Evolutionary conservation across 371 early-diverging fungal species (phyloP).

Genomic region (Mucor racemosus): DNA sequence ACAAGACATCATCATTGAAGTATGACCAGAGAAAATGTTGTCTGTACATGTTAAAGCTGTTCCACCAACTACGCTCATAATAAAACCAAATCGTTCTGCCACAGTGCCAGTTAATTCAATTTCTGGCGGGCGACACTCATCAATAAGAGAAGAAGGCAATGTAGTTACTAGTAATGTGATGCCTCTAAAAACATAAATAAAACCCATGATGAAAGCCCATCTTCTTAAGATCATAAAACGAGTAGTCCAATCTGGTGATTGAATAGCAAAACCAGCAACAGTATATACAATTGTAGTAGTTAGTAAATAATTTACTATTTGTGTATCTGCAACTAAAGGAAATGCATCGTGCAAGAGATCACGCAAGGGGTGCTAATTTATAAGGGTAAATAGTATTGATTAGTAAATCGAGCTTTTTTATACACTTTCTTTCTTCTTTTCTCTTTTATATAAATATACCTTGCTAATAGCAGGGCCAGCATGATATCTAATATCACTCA

Average conservation of each 20-base stretch:
- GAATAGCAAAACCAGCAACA: constrained; percentile 42
- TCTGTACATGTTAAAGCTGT: constrained; percentile 69
- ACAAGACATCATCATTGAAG: constrained; percentile 62
- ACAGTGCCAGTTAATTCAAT: constrained; percentile 31
- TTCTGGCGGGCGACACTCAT: constrained; percentile 51
- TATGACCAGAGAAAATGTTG: constrained; percentile 79
- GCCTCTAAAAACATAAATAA: constrained; percentile 63
- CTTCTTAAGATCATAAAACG: constrained; percentile 64
- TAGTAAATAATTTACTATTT: constrained; percentile 55
- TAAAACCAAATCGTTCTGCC: constrained; percentile 34
- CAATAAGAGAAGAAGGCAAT: constrained; percentile 63
- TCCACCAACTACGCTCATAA: constrained; percentile 32
- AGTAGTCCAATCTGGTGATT: constrained; percentile 56
- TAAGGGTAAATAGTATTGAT: not conserved
- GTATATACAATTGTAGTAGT: constrained; percentile 53
- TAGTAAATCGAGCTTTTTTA: not conserved
- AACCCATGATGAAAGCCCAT: constrained; percentile 60
- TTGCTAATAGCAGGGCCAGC: constrained; percentile 17
- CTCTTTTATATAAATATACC: constrained; percentile 17
- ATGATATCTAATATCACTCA: constrained; percentile 42
- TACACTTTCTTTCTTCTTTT: not conserved
- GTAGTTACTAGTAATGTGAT: constrained; percentile 72
- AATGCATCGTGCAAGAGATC: constrained; percentile 47
- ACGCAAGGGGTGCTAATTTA: constrained; percentile 31
- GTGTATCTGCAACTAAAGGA: constrained; percentile 33